Evolutionary conservation across 129 eudicot genomes (phyloP).

Genomic region (Pittosporum tobira): DNA sequence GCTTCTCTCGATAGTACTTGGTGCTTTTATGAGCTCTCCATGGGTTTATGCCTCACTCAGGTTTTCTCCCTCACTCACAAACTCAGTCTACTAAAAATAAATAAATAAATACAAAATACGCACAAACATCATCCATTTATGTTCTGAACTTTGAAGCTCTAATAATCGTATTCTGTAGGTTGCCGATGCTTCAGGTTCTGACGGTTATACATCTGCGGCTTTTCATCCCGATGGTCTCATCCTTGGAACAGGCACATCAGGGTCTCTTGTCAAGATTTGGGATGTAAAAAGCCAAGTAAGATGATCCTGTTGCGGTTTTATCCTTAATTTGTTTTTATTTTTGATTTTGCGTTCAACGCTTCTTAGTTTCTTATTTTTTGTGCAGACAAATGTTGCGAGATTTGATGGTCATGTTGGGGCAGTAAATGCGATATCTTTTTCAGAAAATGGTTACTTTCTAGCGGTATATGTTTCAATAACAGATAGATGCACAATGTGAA

Average conservation of each 20-base stretch:
- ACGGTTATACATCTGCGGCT: slow-evolving; percentile 93
- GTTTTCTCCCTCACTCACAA: slow-evolving; percentile 16
- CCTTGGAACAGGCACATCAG: slow-evolving; percentile 97
- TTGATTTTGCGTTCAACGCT: not conserved
- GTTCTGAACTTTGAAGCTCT: slow-evolving; percentile 1
- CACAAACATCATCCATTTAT: too few species aligned
- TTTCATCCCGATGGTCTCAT: slow-evolving; percentile 99
- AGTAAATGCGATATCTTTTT: slow-evolving; percentile 66
- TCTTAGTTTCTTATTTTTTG: not conserved
- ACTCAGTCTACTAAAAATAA: too few species aligned
- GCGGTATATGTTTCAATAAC: slow-evolving; percentile 44
- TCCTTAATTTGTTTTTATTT: not conserved
- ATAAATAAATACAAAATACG: too few species aligned
- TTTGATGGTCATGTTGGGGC: slow-evolving; percentile 84
- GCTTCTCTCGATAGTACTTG: slow-evolving; percentile 90
- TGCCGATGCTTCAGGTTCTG: slow-evolving; percentile 58
- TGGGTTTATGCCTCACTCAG: slow-evolving; percentile 92
- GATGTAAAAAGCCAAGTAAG: slow-evolving; percentile 96
- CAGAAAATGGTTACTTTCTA: slow-evolving; percentile 86
- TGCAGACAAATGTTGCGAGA: slow-evolving; percentile 85
- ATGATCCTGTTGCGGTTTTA: not conserved
- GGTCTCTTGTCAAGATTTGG: slow-evolving; percentile 78
- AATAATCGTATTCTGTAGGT: slow-evolving; percentile 58
- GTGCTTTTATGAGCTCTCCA: slow-evolving; percentile 88
- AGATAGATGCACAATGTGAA: too few species aligned